Percentiles rank a stretch among this genome's conserved stretches.
Conservation (phyloP, 768 basidiomycete genomes). For the Tephrocybe sp. region DNA sequence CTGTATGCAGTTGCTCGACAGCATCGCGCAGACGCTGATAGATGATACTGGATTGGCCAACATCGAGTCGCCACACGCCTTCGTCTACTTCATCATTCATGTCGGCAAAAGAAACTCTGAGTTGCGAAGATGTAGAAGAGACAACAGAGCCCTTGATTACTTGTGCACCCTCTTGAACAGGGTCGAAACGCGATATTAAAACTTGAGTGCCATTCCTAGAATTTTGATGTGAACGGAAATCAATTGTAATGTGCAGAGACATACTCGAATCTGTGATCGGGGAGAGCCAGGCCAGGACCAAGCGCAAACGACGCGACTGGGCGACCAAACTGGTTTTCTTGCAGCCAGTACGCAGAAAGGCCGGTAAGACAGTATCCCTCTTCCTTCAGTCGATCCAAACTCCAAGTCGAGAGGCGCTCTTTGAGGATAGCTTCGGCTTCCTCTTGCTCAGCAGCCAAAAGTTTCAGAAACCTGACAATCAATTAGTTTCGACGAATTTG, state of each 20-base stretch:
- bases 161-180: constrained; percentile 44
- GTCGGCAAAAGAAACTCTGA: constrained; percentile 61
- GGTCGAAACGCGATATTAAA: constrained; percentile 62
- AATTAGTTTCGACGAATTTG: background rate
- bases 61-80: constrained; percentile 66
- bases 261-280: constrained; percentile 72
- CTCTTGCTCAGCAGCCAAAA: constrained; percentile 62
- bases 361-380: constrained; percentile 75
- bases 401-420: constrained; percentile 71
- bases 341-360: constrained; percentile 68
- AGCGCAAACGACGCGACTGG: constrained; percentile 66
- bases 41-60: constrained; percentile 66
- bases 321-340: constrained; percentile 60
- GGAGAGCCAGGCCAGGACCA: constrained; percentile 63
- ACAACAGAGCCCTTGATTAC: constrained; percentile 58
- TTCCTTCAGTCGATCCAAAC: constrained; percentile 52
- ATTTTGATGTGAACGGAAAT: constrained; percentile 1
- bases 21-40: constrained; percentile 72
- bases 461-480: constrained; percentile 37
- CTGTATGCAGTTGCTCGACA: constrained; percentile 52
- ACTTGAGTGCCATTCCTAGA: constrained; percentile 72
- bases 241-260: constrained; percentile 21
- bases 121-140: constrained; percentile 44
- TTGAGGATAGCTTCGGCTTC: constrained; percentile 60
- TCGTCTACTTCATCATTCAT: constrained; percentile 39